phyloP scores from a whole-genome alignment of 371 early-diverging fungal species.

The Mortierella sp. region DNA sequence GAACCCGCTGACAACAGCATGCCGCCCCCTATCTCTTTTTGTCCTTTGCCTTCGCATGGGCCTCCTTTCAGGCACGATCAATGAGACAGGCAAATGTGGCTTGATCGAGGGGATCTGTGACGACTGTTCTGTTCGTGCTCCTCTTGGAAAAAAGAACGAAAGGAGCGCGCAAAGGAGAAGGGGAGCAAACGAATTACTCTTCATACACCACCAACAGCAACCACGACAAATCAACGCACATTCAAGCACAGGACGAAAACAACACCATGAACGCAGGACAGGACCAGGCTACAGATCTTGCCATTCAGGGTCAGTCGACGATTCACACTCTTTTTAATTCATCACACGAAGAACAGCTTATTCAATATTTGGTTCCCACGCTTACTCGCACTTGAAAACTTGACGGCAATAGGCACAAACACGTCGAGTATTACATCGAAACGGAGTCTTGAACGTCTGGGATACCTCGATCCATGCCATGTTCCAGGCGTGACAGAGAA shows the following conservation, averaged over 20 bases:
- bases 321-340: not conserved
- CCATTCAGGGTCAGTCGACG: conserved; percentile 18
- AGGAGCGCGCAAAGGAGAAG: not conserved
- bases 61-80: not conserved
- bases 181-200: not conserved
- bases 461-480: conserved; percentile 44
- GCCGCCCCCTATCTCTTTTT: not conserved
- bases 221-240: not conserved
- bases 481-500: conserved; percentile 36
- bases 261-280: conserved; percentile 8
- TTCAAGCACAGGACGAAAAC: not conserved
- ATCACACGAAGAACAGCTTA: too few relatives aligned
- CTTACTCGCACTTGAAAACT: not conserved
- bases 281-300: conserved; percentile 36
- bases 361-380: not conserved
- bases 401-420: conserved; percentile 41
- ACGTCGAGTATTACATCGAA: conserved; percentile 57
- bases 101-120: not conserved
- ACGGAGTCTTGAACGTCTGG: conserved; percentile 49
- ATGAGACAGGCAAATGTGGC: not conserved
- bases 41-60: not conserved
- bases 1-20: not conserved
- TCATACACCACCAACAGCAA: not conserved
- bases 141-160: not conserved
- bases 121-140: not conserved